Percentiles rank a stretch among this genome's conserved stretches.
These are phyloP conservation scores for Rhizophagus clarus DNA, from an alignment of 192 early-diverging fungal genomes.

Conservation along the genomic window DNA sequence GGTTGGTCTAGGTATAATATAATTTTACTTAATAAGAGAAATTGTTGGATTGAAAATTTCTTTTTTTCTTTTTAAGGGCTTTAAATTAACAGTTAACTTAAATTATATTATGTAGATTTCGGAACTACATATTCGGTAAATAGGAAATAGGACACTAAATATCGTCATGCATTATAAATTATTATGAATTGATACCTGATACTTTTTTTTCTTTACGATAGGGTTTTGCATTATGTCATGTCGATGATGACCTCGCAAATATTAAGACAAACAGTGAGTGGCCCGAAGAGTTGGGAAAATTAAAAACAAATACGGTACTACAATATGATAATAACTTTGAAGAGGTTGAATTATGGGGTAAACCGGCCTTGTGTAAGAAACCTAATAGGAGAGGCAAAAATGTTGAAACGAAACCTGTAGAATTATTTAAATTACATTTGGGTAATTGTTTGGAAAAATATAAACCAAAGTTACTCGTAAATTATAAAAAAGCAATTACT, in stretches of 20 bases:
- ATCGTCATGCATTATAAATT: too few relatives aligned
- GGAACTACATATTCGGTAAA: slow-evolving; percentile 5
- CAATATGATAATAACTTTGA: neutral
- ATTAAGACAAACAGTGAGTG: neutral
- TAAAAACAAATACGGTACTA: neutral
- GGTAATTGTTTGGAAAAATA: neutral
- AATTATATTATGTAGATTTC: neutral
- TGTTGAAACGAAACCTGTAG: neutral
- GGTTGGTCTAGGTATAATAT: too few relatives aligned
- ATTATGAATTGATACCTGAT: too few relatives aligned
- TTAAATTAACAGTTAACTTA: neutral
- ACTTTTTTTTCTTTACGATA: too few relatives aligned
- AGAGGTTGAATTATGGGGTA: neutral
- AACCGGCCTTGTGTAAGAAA: neutral
- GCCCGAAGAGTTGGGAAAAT: neutral
- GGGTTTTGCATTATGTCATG: too few relatives aligned
- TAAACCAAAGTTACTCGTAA: slow-evolving; percentile 16
- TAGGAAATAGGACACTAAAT: too few relatives aligned
- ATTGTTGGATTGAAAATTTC: too few relatives aligned
- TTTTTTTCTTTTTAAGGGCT: too few relatives aligned
- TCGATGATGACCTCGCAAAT: neutral
- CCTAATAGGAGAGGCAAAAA: too few relatives aligned
- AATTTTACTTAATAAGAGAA: too few relatives aligned
- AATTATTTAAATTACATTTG: slow-evolving; percentile 5
- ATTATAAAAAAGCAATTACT: neutral